A percentile compares a stretch with the other conserved stretches of the same genome.
Evolutionary conservation across 139 green algal genomes (phyloP).

Genomic region (Coelastrella sp.): DNA sequence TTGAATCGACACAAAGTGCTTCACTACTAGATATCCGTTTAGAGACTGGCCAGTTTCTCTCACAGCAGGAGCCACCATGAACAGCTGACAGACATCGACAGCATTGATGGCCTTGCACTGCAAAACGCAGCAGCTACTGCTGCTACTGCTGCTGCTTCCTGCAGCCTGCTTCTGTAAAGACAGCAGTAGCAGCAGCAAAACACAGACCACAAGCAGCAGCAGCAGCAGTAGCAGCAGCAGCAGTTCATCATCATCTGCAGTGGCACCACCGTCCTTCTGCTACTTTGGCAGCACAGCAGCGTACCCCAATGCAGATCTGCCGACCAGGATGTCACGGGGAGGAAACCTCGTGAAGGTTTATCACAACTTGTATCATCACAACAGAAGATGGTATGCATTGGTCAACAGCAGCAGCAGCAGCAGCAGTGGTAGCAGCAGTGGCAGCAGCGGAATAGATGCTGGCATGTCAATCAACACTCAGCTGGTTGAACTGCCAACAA

Average conservation of each 20-base stretch:
- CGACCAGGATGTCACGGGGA: slow-evolving; percentile 16
- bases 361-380: slow-evolving; percentile 63
- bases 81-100: not conserved
- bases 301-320: not conserved
- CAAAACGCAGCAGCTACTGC: not conserved
- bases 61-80: not conserved
- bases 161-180: not conserved
- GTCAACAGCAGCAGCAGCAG: slow-evolving; percentile 28
- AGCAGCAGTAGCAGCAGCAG: slow-evolving; percentile 8
- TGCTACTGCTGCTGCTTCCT: not conserved
- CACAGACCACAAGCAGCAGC: not conserved
- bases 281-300: not conserved
- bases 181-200: slow-evolving; percentile 11
- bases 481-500: slow-evolving; percentile 48
- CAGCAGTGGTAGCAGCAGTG: slow-evolving; percentile 18
- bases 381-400: not conserved
- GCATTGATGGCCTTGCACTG: not conserved
- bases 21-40: no score
- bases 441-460: slow-evolving; percentile 45
- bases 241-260: not conserved
- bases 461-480: slow-evolving; percentile 52
- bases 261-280: slow-evolving; percentile 1
- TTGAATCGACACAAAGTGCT: no score
- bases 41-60: no score
- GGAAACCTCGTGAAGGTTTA: slow-evolving; percentile 56